phyloP scores from a whole-genome alignment of 306 rosid genomes.

The Quercus berberidifolia region DNA sequence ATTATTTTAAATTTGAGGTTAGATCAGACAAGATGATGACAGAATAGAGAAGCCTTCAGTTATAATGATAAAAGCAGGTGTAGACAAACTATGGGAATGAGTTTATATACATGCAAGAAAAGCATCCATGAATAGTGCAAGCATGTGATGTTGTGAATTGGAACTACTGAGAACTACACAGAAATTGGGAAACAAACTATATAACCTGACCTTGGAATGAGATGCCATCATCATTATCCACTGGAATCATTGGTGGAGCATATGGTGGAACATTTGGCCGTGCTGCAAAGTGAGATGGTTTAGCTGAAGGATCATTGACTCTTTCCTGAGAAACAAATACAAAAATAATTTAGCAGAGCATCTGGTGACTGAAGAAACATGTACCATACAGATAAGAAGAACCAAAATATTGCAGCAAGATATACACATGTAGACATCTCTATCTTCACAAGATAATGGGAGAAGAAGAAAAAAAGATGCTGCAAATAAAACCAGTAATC shows the following conservation, averaged over 20 bases:
- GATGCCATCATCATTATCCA: conserved; percentile 88
- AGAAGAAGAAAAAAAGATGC: not conserved
- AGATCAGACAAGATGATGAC: not conserved
- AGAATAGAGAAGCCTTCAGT: not conserved
- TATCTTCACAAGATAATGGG: not conserved
- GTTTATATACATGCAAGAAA: conserved; percentile 3
- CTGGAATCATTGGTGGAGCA: conserved; percentile 62
- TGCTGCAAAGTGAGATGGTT: conserved; percentile 64
- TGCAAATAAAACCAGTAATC: not conserved
- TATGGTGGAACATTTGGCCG: conserved; percentile 71
- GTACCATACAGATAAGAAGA: not conserved
- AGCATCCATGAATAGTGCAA: conserved; percentile 5
- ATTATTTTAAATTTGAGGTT: not conserved
- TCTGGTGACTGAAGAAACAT: conserved; percentile 8
- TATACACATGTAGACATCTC: not conserved
- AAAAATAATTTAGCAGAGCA: conserved; percentile 7
- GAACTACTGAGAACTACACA: conserved; percentile 14
- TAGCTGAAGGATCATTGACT: conserved; percentile 70
- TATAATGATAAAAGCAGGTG: not conserved
- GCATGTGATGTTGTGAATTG: not conserved
- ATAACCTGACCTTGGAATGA: conserved; percentile 61
- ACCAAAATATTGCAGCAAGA: not conserved
- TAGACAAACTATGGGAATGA: not conserved
- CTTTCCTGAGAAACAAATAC: conserved; percentile 58
- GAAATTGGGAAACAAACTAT: conserved; percentile 3